phyloP scores from a whole-genome alignment of 176 grass and related monocot genomes.

The Oryza brachyantha region DNA sequence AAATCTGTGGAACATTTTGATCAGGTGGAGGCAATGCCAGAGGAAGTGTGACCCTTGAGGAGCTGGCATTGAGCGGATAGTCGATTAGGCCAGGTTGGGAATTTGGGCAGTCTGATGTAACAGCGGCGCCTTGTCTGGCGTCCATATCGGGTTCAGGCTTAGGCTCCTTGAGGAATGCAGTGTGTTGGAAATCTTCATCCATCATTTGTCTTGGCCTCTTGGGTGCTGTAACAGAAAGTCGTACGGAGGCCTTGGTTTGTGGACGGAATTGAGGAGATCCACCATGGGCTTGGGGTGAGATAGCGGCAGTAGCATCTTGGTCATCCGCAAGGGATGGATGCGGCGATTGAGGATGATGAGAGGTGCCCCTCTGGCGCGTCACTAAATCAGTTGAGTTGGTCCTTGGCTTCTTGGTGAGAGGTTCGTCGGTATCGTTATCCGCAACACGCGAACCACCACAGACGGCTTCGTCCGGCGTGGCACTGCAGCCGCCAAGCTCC shows the following conservation, averaged over 20 bases:
- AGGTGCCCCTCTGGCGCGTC: no score
- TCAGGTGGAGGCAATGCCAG: neutral
- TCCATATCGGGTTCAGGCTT: slow-evolving; percentile 41
- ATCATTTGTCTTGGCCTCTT: slow-evolving; percentile 14
- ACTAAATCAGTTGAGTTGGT: neutral
- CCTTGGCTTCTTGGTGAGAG: slow-evolving; percentile 31
- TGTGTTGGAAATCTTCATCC: slow-evolving; percentile 15
- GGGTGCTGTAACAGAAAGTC: neutral
- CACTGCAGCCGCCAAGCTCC: no score
- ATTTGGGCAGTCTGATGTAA: neutral
- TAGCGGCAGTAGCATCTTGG: neutral
- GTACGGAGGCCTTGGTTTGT: slow-evolving; percentile 17
- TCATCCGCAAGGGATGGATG: neutral
- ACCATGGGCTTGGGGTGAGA: neutral
- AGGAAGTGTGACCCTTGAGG: neutral
- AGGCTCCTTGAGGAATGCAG: slow-evolving; percentile 42
- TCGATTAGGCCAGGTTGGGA: neutral
- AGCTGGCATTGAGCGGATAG: neutral
- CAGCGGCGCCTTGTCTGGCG: neutral
- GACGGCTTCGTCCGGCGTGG: slow-evolving; percentile 6
- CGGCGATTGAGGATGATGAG: slow-evolving; percentile 1
- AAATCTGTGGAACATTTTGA: neutral
- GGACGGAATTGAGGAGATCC: slow-evolving; percentile 4
- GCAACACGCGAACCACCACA: neutral
- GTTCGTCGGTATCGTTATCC: slow-evolving; percentile 16